Conservation (phyloP, 495 filamentous ascomycete species). For the Monascus purpureus region DNA sequence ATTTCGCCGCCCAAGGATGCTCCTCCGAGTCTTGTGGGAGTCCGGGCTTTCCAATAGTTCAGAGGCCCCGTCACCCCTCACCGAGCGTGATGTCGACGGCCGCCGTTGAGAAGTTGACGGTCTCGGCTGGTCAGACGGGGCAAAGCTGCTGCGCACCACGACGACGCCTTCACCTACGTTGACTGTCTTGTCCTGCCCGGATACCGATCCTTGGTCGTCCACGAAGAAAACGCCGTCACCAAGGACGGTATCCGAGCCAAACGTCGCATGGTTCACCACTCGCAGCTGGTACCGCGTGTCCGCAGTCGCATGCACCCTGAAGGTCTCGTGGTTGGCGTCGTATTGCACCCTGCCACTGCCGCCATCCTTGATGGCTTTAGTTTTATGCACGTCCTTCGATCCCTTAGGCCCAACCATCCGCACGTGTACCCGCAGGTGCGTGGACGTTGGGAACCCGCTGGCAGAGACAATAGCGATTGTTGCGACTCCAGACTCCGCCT, state of each 20-base stretch:
- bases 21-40: slow-evolving; percentile 29
- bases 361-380: slow-evolving; percentile 57
- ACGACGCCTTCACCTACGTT: slow-evolving; percentile 54
- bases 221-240: slow-evolving; percentile 84
- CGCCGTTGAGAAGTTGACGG: slow-evolving; percentile 7
- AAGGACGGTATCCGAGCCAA: slow-evolving; percentile 64
- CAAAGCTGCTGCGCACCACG: slow-evolving; percentile 52
- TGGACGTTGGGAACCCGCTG: slow-evolving; percentile 56
- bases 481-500: slow-evolving; percentile 55
- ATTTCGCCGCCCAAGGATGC: slow-evolving; percentile 45
- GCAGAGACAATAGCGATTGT: slow-evolving; percentile 70
- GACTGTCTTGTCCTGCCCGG: slow-evolving; percentile 59
- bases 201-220: slow-evolving; percentile 53
- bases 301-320: slow-evolving; percentile 61
- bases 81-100: slow-evolving; percentile 26
- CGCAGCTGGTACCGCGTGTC: slow-evolving; percentile 77
- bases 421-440: slow-evolving; percentile 72
- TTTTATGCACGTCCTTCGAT: slow-evolving; percentile 71
- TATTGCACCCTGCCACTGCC: slow-evolving; percentile 44
- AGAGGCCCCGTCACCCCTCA: slow-evolving; percentile 15
- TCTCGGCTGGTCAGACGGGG: slow-evolving; percentile 9
- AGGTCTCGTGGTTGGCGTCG: slow-evolving; percentile 50
- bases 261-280: slow-evolving; percentile 70
- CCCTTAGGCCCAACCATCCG: slow-evolving; percentile 50
- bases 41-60: slow-evolving; percentile 41